Percentiles rank a stretch among this genome's conserved stretches.
Conservation (phyloP, 345 rosid species). For the Mallotus nudiflorus region DNA sequence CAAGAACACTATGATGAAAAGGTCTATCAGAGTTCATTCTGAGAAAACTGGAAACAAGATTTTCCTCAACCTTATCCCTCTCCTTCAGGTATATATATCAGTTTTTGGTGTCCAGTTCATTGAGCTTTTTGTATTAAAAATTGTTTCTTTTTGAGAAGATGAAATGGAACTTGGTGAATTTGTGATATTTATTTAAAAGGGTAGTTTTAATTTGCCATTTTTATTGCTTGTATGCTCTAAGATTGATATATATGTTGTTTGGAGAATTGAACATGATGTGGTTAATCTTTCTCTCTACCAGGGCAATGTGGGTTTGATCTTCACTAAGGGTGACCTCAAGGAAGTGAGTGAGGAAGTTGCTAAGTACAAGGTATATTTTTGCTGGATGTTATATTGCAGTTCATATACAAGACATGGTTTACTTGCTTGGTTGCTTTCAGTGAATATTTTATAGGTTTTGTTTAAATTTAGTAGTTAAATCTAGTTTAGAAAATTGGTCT, state of each 20-base stretch:
- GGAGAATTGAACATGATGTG: background rate
- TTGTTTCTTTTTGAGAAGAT: too few relatives aligned
- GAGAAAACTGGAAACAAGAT: constrained; percentile 66
- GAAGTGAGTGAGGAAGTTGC: constrained; percentile 96
- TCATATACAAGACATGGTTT: background rate
- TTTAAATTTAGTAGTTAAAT: too few relatives aligned
- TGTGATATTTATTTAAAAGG: too few relatives aligned
- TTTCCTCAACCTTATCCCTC: constrained; percentile 67
- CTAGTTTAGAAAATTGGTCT: too few relatives aligned
- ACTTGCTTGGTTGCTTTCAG: background rate
- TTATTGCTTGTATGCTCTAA: too few relatives aligned
- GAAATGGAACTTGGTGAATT: too few relatives aligned
- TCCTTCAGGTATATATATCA: constrained; percentile 85
- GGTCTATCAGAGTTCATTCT: constrained; percentile 73
- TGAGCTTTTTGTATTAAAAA: background rate
- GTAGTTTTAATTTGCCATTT: too few relatives aligned
- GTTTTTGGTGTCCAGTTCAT: too few relatives aligned
- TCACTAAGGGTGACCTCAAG: constrained; percentile 95
- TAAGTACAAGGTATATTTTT: constrained; percentile 70
- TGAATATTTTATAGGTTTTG: background rate
- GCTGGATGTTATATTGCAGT: background rate
- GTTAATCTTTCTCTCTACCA: constrained; percentile 3
- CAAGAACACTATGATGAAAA: constrained; percentile 96
- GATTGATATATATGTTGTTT: background rate
- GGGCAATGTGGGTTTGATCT: constrained; percentile 96